Conservation (phyloP, 1,139 yeast genomes). For the Geotrichum phurueaensis region DNA sequence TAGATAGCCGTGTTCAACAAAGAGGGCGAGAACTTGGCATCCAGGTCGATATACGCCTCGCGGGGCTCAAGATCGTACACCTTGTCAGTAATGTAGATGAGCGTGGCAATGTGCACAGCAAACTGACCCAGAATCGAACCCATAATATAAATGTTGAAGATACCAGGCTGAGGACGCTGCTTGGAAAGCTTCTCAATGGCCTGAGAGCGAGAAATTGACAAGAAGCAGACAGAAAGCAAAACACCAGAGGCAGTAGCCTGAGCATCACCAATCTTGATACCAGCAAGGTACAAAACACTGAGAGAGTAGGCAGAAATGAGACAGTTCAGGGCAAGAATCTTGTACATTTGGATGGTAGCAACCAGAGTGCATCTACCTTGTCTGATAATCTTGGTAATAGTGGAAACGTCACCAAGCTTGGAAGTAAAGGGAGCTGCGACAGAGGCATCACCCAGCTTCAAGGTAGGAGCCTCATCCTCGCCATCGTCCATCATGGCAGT, state of each 20-base stretch:
- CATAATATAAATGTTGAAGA: slow-evolving; percentile 90
- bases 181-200: slow-evolving; percentile 84
- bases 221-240: slow-evolving; percentile 86
- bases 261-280: slow-evolving; percentile 96
- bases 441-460: slow-evolving; percentile 96
- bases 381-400: slow-evolving; percentile 90
- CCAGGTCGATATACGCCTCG: slow-evolving; percentile 81
- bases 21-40: slow-evolving; percentile 82
- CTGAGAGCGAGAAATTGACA: slow-evolving; percentile 89
- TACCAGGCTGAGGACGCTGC: slow-evolving; percentile 97
- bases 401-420: slow-evolving; percentile 82
- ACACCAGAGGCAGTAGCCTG: slow-evolving; percentile 94
- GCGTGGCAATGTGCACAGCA: slow-evolving; percentile 80
- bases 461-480: slow-evolving; percentile 82
- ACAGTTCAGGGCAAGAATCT: slow-evolving; percentile 93
- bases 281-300: slow-evolving; percentile 90
- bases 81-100: slow-evolving; percentile 75
- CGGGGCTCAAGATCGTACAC: slow-evolving; percentile 88
- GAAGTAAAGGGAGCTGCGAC: slow-evolving; percentile 99
- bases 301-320: slow-evolving; percentile 93
- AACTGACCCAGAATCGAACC: slow-evolving; percentile 96
- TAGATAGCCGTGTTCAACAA: slow-evolving; percentile 94
- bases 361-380: slow-evolving; percentile 99
- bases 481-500: slow-evolving; percentile 64
- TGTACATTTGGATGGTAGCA: slow-evolving; percentile 97